Evolutionary conservation across 495 filamentous ascomycete genomes (phyloP).

Genomic region (Neurospora terricola): DNA sequence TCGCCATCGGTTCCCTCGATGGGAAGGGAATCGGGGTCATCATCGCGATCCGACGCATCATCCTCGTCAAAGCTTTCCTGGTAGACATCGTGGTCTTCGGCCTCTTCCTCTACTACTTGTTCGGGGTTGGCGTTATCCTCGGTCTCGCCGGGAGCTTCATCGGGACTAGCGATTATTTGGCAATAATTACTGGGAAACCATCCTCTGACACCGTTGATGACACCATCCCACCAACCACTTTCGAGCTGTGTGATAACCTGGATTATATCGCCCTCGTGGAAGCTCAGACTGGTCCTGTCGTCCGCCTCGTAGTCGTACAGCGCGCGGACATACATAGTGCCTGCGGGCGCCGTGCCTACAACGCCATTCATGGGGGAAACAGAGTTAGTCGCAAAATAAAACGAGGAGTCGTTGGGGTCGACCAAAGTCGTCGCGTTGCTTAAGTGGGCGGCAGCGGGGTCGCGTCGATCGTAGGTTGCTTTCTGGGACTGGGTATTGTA

Average conservation of each 20-base stretch:
- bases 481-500: slow-evolving; percentile 23
- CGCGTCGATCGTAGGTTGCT: slow-evolving; percentile 1
- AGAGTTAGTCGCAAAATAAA: slow-evolving; percentile 5
- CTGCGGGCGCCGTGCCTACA: slow-evolving; percentile 57
- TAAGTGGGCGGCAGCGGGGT: slow-evolving; percentile 15
- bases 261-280: slow-evolving; percentile 89
- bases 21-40: slow-evolving; percentile 50
- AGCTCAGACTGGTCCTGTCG: slow-evolving; percentile 92
- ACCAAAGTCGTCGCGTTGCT: slow-evolving; percentile 27
- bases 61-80: slow-evolving; percentile 29
- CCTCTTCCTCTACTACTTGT: slow-evolving; percentile 50
- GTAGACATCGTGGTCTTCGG: slow-evolving; percentile 40
- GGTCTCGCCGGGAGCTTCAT: slow-evolving; percentile 55
- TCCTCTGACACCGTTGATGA: slow-evolving; percentile 83
- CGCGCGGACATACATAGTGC: slow-evolving; percentile 85
- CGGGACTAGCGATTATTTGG: slow-evolving; percentile 63
- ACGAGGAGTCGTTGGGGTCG: slow-evolving; percentile 15
- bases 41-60: slow-evolving; percentile 19
- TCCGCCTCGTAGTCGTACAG: slow-evolving; percentile 97
- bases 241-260: slow-evolving; percentile 96
- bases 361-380: slow-evolving; percentile 56
- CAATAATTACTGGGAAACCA: slow-evolving; percentile 99
- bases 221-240: slow-evolving; percentile 98
- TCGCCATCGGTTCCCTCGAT: slow-evolving; percentile 58
- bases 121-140: slow-evolving; percentile 34